These are phyloP conservation scores for Termitomyces sp. DNA, from an alignment of 768 basidiomycete species.

Conservation along the genomic window DNA sequence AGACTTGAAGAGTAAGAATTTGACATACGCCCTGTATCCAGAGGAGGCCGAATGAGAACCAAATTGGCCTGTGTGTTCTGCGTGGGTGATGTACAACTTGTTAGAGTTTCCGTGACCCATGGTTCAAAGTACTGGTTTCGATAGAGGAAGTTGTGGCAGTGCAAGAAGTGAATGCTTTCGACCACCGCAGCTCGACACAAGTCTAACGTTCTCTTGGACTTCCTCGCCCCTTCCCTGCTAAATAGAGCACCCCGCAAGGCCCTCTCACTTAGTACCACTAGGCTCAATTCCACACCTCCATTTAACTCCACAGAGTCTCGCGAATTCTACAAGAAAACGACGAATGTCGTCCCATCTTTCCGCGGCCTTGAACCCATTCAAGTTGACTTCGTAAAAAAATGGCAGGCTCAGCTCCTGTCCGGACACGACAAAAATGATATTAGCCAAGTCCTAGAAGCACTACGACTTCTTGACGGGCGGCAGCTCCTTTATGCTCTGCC, in stretches of 20 bases:
- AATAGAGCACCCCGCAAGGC: constrained; percentile 17
- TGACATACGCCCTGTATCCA: constrained; percentile 62
- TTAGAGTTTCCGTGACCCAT: constrained; percentile 89
- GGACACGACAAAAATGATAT: constrained; percentile 37
- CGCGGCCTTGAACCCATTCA: constrained; percentile 17
- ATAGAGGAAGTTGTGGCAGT: constrained; percentile 7
- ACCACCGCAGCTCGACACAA: constrained; percentile 21
- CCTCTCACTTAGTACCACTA: background rate
- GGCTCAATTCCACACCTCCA: background rate
- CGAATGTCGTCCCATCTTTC: constrained; percentile 11
- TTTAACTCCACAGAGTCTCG: constrained; percentile 6
- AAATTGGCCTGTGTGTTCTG: constrained; percentile 78
- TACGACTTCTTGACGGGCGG: constrained; percentile 46
- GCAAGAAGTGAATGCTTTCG: constrained; percentile 11
- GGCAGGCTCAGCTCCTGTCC: constrained; percentile 36
- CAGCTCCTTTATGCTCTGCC: constrained; percentile 47
- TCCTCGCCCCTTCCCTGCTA: constrained; percentile 38
- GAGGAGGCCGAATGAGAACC: constrained; percentile 81
- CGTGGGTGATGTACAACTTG: constrained; percentile 88
- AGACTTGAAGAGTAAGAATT: constrained; percentile 6
- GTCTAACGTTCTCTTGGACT: constrained; percentile 37
- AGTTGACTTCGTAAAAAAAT: constrained; percentile 27
- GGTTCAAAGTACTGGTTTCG: constrained; percentile 13
- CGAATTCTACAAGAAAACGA: constrained; percentile 14
- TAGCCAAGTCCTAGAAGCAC: constrained; percentile 22